Evolutionary conservation across 257 asterid genomes (phyloP).

Genomic region (Solanum megistacrolobum): DNA sequence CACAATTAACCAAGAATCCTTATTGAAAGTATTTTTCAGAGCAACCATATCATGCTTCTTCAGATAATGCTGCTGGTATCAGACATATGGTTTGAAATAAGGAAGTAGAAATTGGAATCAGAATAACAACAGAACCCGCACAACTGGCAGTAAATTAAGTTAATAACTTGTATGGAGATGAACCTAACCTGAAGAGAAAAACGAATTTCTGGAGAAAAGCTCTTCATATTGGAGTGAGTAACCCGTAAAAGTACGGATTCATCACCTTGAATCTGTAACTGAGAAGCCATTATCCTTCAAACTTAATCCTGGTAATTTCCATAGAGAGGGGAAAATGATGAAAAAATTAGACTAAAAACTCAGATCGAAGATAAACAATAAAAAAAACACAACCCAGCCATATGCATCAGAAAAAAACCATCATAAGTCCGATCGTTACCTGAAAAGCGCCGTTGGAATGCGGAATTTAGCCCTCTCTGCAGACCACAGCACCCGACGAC

Average conservation of each 20-base stretch:
- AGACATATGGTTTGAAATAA: background rate
- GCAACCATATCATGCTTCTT: background rate
- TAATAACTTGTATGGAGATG: background rate
- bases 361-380: background rate
- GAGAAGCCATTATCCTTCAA: slow-evolving; percentile 36
- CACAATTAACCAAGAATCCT: background rate
- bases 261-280: slow-evolving; percentile 59
- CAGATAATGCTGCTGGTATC: background rate
- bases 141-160: background rate
- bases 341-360: background rate
- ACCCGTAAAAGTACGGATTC: slow-evolving; percentile 60
- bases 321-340: background rate
- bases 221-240: slow-evolving; percentile 87
- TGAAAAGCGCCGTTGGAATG: background rate
- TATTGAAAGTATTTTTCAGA: background rate
- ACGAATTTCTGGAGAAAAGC: slow-evolving; percentile 59
- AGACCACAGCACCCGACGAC: background rate
- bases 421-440: background rate
- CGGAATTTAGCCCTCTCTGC: background rate
- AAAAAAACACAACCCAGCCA: background rate
- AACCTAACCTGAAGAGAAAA: slow-evolving; percentile 54
- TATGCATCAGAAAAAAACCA: background rate
- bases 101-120: background rate
- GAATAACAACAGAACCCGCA: background rate
- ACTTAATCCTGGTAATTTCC: background rate